Base-by-base conservation (phyloP, 805 yeast species). In the Saturnispora quitensis region DNA sequence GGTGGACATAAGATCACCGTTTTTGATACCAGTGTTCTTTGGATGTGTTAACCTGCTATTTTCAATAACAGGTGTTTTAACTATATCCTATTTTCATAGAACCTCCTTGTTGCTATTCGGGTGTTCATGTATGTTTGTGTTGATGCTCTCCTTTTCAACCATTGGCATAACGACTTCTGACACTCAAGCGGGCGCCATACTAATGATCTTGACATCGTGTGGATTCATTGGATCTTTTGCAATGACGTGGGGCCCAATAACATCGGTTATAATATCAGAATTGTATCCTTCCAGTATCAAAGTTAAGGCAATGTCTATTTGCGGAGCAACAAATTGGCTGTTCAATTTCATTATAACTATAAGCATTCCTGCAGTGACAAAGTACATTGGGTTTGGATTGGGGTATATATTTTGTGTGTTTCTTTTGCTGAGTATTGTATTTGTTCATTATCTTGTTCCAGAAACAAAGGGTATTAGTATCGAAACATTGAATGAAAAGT, bases 201-300 rank as follows among this genome's bases (percentile, higher is more conserved):
- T 81, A 78, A 78, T 84, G 61, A 73, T 74, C 50, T 66, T 81
- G 40, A 73, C 85, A 4, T 80, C 88, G 62, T 65, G 67, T 50
- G 60, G 76, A 38, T 84, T 78, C 65, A 80, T 84, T 49, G 73
- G 77, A 57, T 73, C 73, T 52, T 84, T 85, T 66, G 87, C 89
- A 2, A 69, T 80, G 22, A 79, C 86, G 13, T 81, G 88, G 84
- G 90, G 89, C 3, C 88, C 89, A 35, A 77, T 85, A 53, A 74
- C 81, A n/a, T 78, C 77, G 65, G 77, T 81, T 24, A 70, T 84
- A 48, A 80, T 84, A 13, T 74, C 84, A 35, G 89, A 84, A 61
- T 63, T 82, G 40, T 84, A 77, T 65, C 89, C 89, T 35, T 70
- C 74, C 53, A 72, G 77, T 59, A 79, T 82, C 56, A 78, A 80